These are phyloP conservation scores for Pneumocystis murina DNA, from an alignment of 1,139 yeast genomes.

Conservation along the genomic window DNA sequence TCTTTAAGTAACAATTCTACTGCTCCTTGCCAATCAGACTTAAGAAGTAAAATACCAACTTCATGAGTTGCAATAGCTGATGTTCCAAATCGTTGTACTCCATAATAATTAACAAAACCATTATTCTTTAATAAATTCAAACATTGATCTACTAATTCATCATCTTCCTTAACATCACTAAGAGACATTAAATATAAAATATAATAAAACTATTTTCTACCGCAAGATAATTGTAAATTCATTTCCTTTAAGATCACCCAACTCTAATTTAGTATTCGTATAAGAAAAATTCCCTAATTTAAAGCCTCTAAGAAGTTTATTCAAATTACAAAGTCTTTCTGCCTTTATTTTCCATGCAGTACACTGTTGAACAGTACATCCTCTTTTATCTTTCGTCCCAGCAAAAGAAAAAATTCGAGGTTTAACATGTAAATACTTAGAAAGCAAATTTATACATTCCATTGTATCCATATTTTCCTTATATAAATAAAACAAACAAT, in stretches of 20 bases:
- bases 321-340: constrained; percentile 64
- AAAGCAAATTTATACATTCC: constrained; percentile 71
- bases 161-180: constrained; percentile 10
- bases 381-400: constrained; percentile 94
- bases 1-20: constrained; percentile 66
- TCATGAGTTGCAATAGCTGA: constrained; percentile 82
- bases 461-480: constrained; percentile 94
- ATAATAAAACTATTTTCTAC: constrained; percentile 34
- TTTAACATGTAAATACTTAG: constrained; percentile 61
- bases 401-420: constrained; percentile 61
- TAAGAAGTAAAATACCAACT: constrained; percentile 57
- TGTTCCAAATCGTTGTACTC: constrained; percentile 96
- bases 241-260: constrained; percentile 80
- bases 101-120: constrained; percentile 87
- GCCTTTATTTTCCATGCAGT: constrained; percentile 58
- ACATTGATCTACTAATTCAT: constrained; percentile 34
- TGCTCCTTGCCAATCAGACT: constrained; percentile 66
- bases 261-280: constrained; percentile 42
- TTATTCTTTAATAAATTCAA: constrained; percentile 40
- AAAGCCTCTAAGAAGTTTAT: constrained; percentile 67
- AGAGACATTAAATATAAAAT: constrained; percentile 9
- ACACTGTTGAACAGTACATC: constrained; percentile 78
- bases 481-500: constrained; percentile 63
- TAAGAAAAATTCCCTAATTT: constrained; percentile 28
- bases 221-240: constrained; percentile 75